These are phyloP conservation scores for Penicillium palitans DNA, from an alignment of 2,329 filamentous ascomycete genomes.

Conservation along the genomic window DNA sequence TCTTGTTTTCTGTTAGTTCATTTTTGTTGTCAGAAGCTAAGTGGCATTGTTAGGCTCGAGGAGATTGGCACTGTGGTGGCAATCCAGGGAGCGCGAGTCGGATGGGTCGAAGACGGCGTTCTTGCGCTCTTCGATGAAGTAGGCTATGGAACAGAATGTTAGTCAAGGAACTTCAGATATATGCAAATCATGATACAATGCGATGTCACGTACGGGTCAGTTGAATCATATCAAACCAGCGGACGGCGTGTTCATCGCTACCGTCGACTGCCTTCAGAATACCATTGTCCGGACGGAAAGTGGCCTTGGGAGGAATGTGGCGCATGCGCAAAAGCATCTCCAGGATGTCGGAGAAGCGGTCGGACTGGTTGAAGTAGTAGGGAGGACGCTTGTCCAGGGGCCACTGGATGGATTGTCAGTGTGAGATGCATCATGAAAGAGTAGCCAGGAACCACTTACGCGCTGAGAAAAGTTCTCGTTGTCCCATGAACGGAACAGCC, in stretches of 20 bases:
- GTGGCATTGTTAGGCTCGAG: conserved; percentile 27
- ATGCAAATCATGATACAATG: background rate
- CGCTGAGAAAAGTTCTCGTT: conserved; percentile 39
- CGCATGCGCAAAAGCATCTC: conserved; percentile 61
- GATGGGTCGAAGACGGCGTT: conserved; percentile 40
- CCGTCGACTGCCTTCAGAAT: conserved; percentile 41
- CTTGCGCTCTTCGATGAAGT: conserved; percentile 42
- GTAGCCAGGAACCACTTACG: conserved; percentile 26
- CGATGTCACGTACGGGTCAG: conserved; percentile 38
- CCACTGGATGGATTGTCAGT: conserved; percentile 42
- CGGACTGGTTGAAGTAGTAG: conserved; percentile 56
- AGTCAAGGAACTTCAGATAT: background rate
- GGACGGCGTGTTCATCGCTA: conserved; percentile 39
- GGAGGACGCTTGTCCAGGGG: conserved; percentile 55
- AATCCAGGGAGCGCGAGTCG: conserved; percentile 46
- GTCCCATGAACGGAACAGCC: conserved; percentile 58
- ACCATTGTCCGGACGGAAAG: conserved; percentile 40
- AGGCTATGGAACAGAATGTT: conserved; percentile 27
- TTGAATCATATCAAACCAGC: conserved; percentile 46
- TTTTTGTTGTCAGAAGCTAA: background rate
- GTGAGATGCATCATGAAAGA: background rate
- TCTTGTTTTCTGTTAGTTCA: background rate
- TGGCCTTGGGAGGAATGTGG: conserved; percentile 45
- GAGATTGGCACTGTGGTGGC: conserved; percentile 40
- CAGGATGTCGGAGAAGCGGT: conserved; percentile 59